Evolutionary conservation across 2,329 filamentous ascomycete genomes (phyloP).

Genomic region (Xylaria sp.): DNA sequence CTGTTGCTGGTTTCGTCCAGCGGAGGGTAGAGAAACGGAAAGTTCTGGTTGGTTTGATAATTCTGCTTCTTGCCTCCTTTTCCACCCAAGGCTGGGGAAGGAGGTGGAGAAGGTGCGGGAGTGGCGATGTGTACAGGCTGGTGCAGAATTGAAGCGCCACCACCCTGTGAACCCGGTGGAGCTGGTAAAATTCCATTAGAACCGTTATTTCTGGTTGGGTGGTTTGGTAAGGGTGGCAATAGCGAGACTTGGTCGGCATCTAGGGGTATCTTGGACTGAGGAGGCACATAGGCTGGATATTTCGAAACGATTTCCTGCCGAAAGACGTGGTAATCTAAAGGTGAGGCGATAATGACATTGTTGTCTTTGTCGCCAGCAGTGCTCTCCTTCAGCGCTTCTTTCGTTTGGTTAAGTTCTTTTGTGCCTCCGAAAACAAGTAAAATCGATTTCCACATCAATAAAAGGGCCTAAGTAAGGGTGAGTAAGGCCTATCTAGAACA

Average conservation of each 20-base stretch:
- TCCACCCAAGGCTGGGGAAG: constrained; percentile 77
- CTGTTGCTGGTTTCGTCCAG: constrained; percentile 84
- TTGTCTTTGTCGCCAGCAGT: constrained; percentile 57
- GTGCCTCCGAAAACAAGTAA: constrained; percentile 80
- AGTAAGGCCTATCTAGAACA: background rate
- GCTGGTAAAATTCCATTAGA: constrained; percentile 57
- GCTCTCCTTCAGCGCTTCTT: constrained; percentile 62
- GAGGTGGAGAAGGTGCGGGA: constrained; percentile 89
- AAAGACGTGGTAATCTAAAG: constrained; percentile 92
- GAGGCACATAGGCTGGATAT: constrained; percentile 93
- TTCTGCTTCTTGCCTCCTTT: constrained; percentile 98
- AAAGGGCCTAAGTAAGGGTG: constrained; percentile 52
- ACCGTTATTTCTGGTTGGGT: constrained; percentile 57
- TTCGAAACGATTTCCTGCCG: constrained; percentile 96
- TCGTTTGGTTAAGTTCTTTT: constrained; percentile 65
- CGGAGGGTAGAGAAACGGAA: constrained; percentile 95
- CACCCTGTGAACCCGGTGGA: constrained; percentile 49
- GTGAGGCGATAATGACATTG: constrained; percentile 84
- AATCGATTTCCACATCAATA: constrained; percentile 89
- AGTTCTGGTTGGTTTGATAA: constrained; percentile 98
- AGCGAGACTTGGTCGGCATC: constrained; percentile 90
- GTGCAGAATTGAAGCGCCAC: constrained; percentile 76
- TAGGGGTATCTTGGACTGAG: constrained; percentile 73
- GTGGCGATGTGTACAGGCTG: constrained; percentile 99
- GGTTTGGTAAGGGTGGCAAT: constrained; percentile 75